Percentiles rank a stretch among this genome's conserved stretches.
Conservation (phyloP, 345 rosid genomes). For the Gossypium rotundifolium region DNA sequence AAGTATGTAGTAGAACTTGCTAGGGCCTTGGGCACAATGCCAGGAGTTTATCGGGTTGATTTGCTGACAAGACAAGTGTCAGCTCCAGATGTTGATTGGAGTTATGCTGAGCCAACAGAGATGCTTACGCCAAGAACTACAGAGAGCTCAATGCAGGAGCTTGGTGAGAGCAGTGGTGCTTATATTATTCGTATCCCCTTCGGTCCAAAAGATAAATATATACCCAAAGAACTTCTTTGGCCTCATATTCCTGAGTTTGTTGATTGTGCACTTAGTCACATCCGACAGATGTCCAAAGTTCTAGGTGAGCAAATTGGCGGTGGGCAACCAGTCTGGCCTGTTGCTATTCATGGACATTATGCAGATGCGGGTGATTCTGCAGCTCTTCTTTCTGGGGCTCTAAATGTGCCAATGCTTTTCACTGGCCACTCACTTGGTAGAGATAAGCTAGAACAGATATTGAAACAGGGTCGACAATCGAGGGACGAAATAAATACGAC, state of each 20-base stretch:
- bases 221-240: slow-evolving; percentile 71
- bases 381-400: slow-evolving; percentile 73
- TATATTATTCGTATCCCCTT: slow-evolving; percentile 75
- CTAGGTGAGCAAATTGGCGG: slow-evolving; percentile 56
- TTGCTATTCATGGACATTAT: slow-evolving; percentile 77
- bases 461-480: slow-evolving; percentile 62
- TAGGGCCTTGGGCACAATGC: slow-evolving; percentile 73
- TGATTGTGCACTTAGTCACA: slow-evolving; percentile 69
- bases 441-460: slow-evolving; percentile 69
- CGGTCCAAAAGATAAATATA: slow-evolving; percentile 68
- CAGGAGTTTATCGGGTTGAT: slow-evolving; percentile 78
- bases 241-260: slow-evolving; percentile 76
- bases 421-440: slow-evolving; percentile 86
- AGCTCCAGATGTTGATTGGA: slow-evolving; percentile 65
- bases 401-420: slow-evolving; percentile 79
- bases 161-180: slow-evolving; percentile 78
- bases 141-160: slow-evolving; percentile 35
- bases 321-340: slow-evolving; percentile 68
- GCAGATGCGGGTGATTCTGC: slow-evolving; percentile 83
- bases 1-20: slow-evolving; percentile 90
- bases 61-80: slow-evolving; percentile 71
- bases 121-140: slow-evolving; percentile 42
- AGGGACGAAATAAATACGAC: slow-evolving; percentile 56
- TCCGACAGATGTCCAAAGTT: slow-evolving; percentile 65
- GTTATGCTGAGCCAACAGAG: slow-evolving; percentile 70